Base-by-base conservation (phyloP, 1,284 basidiomycete species). In the Cutaneotrichosporon sp. region DNA sequence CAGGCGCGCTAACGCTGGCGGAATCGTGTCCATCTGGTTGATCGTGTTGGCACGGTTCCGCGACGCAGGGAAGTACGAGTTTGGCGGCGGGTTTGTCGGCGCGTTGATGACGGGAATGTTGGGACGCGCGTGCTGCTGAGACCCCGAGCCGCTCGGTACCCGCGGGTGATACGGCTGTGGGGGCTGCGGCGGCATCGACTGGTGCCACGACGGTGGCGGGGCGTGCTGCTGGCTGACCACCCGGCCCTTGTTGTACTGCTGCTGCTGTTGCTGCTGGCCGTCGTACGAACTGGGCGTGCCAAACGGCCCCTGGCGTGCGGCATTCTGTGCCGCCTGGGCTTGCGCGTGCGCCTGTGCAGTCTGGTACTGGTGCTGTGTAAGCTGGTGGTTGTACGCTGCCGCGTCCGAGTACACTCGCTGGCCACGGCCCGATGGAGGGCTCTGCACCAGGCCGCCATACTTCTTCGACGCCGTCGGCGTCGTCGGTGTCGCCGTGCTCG, bases 361-460 rank as follows among this genome's bases (percentile, higher is more conserved):
- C 72, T 90, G 92, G 17, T 85, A 87, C 75, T 97, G 93, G 67
- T 97, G 94, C 70, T 94, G 90, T 2, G 85, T 86, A 42, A 96
- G 80, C 68, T 94, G 93, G 62, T 96, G 91, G 64, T 92, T 92
- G 77, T 97, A 97, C 1, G 88, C 78, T 10, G 91, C 90, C 0
- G 93, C 91, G 72, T 97, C 93, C 65, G 88, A 87, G 69, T 88
- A 94, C 4, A 89, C 85, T 49, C 90, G 80, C 22, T 85, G 84
- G 13, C 86, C 85, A 67, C 76, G 70, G 83, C 88, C 46, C 79
- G 87, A 69, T 79, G 86, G 60, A 1, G 76, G 75, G 39, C 55
- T 68, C 13, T 87, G 85, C 14, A 92, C 85, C 34, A 97, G 79
- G 8, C 93, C 93, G n/a, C 93, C 93, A 67, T 92, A 97, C 20